phyloP scores from a whole-genome alignment of 257 asterid species.

The Solanum pinnatisectum region DNA sequence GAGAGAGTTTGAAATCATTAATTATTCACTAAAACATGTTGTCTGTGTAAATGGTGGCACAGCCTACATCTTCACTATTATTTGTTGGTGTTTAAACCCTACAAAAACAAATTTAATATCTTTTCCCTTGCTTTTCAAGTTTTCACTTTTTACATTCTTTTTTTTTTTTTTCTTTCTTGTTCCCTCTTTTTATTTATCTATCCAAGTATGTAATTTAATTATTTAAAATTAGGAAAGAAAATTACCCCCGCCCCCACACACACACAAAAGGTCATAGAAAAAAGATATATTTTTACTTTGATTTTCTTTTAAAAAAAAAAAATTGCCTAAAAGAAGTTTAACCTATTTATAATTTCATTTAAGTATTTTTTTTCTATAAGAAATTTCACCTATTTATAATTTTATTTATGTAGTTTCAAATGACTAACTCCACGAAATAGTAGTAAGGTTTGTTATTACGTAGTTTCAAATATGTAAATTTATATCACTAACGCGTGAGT shows the following conservation, averaged over 20 bases:
- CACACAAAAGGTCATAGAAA: background rate
- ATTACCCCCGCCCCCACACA: too few species aligned
- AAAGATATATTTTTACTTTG: too few species aligned
- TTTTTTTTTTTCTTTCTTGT: background rate
- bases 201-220: background rate
- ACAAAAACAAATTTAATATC: background rate
- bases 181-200: background rate
- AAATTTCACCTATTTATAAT: background rate
- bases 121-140: background rate
- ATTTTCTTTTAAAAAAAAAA: too few species aligned
- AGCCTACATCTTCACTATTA: background rate
- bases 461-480: background rate
- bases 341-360: background rate
- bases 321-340: background rate
- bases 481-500: background rate
- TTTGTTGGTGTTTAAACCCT: background rate
- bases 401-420: background rate
- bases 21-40: background rate
- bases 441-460: too few species aligned
- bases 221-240: background rate
- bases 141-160: background rate
- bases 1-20: background rate
- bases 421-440: background rate
- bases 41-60: background rate
- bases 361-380: background rate